Conservation (phyloP, 306 rosid genomes). For the Styphnolobium japonicum region DNA sequence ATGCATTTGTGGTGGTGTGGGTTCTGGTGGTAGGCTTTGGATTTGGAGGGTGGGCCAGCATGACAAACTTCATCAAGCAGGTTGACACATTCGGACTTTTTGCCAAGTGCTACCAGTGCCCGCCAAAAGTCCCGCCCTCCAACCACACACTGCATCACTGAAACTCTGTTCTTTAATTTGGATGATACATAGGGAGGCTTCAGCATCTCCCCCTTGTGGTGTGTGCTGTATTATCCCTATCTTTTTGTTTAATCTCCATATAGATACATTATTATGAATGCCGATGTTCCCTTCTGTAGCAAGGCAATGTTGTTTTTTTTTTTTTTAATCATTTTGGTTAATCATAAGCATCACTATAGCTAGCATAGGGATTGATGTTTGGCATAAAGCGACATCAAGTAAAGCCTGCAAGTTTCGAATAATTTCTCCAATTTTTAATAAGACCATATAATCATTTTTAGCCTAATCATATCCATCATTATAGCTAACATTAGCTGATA, state of each 20-base stretch:
- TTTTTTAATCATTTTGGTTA: not conserved
- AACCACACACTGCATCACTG: slow-evolving; percentile 36
- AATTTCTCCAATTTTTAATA: not conserved
- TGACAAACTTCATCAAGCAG: slow-evolving; percentile 79
- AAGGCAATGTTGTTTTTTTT: not conserved
- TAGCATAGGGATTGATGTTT: slow-evolving; percentile 11
- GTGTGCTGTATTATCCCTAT: slow-evolving; percentile 22
- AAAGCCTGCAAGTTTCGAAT: not conserved
- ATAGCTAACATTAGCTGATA: not conserved
- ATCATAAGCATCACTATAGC: not conserved
- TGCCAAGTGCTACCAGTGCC: slow-evolving; percentile 87
- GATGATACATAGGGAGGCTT: slow-evolving; percentile 12
- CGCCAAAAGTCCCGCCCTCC: slow-evolving; percentile 9
- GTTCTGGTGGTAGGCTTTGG: slow-evolving; percentile 79
- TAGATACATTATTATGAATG: not conserved
- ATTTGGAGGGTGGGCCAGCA: slow-evolving; percentile 94
- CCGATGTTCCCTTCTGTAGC: slow-evolving; percentile 11
- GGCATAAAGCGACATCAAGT: not conserved
- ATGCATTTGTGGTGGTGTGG: slow-evolving; percentile 70
- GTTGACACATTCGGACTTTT: slow-evolving; percentile 77
- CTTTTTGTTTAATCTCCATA: not conserved
- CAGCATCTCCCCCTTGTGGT: slow-evolving; percentile 20
- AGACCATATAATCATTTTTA: not conserved
- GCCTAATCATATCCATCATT: not conserved
- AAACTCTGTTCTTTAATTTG: not conserved